Conservation (phyloP, 306 rosid species). For the Ochetophila trinervis region DNA sequence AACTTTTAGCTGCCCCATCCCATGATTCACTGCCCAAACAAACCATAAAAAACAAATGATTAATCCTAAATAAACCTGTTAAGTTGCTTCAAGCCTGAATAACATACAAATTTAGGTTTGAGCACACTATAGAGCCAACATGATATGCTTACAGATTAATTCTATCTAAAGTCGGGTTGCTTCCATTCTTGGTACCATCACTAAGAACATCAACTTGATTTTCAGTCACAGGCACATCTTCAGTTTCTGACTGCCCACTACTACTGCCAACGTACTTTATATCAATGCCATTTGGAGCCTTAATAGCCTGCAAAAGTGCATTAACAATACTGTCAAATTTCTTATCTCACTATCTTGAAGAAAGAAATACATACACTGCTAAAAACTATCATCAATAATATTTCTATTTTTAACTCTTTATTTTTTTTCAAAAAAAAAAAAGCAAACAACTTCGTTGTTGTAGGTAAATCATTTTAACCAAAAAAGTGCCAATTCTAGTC, state of each 20-base stretch:
- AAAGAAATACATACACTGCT: constrained; percentile 6
- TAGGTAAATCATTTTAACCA: no score
- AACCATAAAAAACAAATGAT: constrained; percentile 25
- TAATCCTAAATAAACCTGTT: background rate
- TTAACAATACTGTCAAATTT: constrained; percentile 12
- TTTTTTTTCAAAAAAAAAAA: no score
- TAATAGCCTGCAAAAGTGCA: constrained; percentile 47
- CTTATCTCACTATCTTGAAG: constrained; percentile 4
- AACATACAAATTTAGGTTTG: background rate
- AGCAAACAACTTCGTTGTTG: no score
- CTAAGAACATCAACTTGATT: constrained; percentile 33
- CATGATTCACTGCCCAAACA: constrained; percentile 79
- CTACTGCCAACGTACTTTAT: constrained; percentile 26
- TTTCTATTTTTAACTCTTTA: no score
- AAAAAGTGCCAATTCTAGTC: no score
- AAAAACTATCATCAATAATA: background rate
- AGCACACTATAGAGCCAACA: constrained; percentile 8
- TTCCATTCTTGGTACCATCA: constrained; percentile 46
- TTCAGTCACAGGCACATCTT: constrained; percentile 35
- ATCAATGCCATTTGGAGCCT: constrained; percentile 26
- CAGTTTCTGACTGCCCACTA: constrained; percentile 23
- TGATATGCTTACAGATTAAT: constrained; percentile 71
- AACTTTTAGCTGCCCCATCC: constrained; percentile 48
- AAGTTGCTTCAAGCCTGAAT: background rate
- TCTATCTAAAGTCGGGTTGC: constrained; percentile 69